phyloP scores from a whole-genome alignment of 2,329 filamentous ascomycete species.

The Xenoacremonium recifei region DNA sequence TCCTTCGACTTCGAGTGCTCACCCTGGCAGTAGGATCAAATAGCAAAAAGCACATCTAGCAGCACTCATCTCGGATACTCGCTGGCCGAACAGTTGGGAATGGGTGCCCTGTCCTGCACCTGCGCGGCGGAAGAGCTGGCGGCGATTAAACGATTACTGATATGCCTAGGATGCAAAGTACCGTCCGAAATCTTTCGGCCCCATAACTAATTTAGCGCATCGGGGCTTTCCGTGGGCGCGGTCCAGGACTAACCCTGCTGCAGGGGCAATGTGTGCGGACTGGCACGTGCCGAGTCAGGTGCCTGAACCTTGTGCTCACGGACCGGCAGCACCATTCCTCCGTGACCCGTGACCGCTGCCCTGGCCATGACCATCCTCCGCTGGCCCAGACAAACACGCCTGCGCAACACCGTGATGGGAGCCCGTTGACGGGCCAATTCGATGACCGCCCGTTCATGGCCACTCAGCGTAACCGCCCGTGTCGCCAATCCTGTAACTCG shows the following conservation, averaged over 20 bases:
- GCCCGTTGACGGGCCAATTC: background rate
- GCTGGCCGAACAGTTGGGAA: slow-evolving; percentile 10
- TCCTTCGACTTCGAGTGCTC: too few species aligned
- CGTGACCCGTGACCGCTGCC: too few species aligned
- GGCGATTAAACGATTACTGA: slow-evolving; percentile 13
- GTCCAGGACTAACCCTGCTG: too few species aligned
- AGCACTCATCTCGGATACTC: slow-evolving; percentile 22
- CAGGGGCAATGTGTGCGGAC: background rate
- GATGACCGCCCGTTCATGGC: background rate
- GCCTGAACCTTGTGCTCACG: too few species aligned
- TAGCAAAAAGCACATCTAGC: slow-evolving; percentile 19
- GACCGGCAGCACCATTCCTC: too few species aligned
- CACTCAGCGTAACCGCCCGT: slow-evolving; percentile 7
- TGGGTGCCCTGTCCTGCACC: slow-evolving; percentile 14
- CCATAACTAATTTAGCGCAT: slow-evolving; percentile 5
- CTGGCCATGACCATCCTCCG: too few species aligned
- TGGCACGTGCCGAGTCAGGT: slow-evolving; percentile 9
- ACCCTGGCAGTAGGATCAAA: slow-evolving; percentile 9
- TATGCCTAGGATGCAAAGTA: slow-evolving; percentile 13
- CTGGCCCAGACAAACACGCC: too few species aligned
- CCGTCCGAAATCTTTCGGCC: slow-evolving; percentile 22
- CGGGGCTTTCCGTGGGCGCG: background rate
- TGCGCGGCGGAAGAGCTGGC: slow-evolving; percentile 25
- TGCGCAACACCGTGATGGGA: too few species aligned
- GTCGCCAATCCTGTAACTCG: slow-evolving; percentile 12